Evolutionary conservation across 805 yeast genomes (phyloP), one percentile per base, ranked within the genome.

Genomic region (Metschnikowia amazonensis): DNA sequence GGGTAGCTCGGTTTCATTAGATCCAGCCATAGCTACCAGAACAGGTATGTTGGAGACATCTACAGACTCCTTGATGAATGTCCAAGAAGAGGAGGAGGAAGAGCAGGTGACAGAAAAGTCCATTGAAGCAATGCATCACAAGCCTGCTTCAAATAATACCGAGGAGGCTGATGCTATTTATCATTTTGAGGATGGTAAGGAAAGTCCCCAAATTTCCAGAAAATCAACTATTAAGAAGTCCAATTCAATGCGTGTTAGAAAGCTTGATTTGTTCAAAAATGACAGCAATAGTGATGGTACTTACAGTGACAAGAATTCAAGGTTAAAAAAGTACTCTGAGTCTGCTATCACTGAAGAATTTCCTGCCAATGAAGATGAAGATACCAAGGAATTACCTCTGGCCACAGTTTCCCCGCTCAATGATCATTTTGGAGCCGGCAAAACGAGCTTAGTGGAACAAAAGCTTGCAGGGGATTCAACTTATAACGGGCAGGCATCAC

Each of bases 201-300:
- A 28, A 3, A 60, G 60, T 24, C 56, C 59, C 2, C 60, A 60
- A 41, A 46, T 65, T 17, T 70, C 76, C 2, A 55, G 75, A 37
- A 68, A 66, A 43, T 64, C 72, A 5, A 70, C 75, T 1, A 46
- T 70, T n/a, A 66, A 64, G 44, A 67, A 66, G 44, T 56, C 69
- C 14, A 67, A 69, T 44, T 70, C 75, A 13, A 65, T 67, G 67
- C 63, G 70, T 31, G 64, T 71, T 29, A 55, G 75, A 11, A 70
- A 70, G 41, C 59, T 71, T 32, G 65, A 71, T 43, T 55, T 71
- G n/a, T 70, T 69, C 39, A 45, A 25, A 34, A 42, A 43, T 23
- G 33, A 28, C 25, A 29, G 18, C 17, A 28, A 37, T 16, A 37
- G 41, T 10, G 41, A 37, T 28, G 17, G n/a, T 8, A 7, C 33